Evolutionary conservation across 2,329 filamentous ascomycete genomes (phyloP), one percentile per base, ranked within the genome.

Genomic region (Emergomyces orientalis): DNA sequence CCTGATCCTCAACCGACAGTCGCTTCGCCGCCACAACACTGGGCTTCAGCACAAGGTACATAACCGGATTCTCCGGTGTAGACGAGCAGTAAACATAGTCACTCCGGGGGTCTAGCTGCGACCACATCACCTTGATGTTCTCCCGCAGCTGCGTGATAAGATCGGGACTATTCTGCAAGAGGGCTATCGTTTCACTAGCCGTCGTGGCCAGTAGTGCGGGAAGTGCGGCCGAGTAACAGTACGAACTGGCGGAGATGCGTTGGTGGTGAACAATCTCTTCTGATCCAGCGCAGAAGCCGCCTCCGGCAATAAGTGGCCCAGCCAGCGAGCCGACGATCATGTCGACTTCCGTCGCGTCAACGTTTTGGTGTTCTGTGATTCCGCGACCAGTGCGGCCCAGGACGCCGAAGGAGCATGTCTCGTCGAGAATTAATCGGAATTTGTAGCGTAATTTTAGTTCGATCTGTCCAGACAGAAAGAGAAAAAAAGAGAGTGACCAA

Each of bases 371-470:
- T 79, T 99, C 95, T 0, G 94, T 97, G 47, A 97, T 82, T 64
- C 94, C 94, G 60, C 91, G 88, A 25, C 94, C 95, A 32, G 91
- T 96, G 65, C 91, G 85, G 57, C 94, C 94, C 5, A 99, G 84
- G 22, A 97, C 89, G 64, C 93, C 95, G 73, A 97, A 99, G 0
- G 92, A 97, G 88, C 90, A 96, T 1, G 92, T 96, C 80, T 99
- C 94, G 75, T 99, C 94, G 45, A 99, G 86, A 67, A 97, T 96
- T 63, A 99, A 85, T 70, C 94, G 91, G 80, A 97, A 99, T 79
- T 97, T 99, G 84, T 97, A 97, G 75, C 89, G 90, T 69, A 92
- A 86, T 78, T 97, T 97, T 69, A 99, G 82, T 74, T 96, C 93
- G 66, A 97, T 82, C 88, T 90, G 67, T 3, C 14, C 8, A 63